Percentiles rank a stretch among this genome's conserved stretches.
phyloP scores from a whole-genome alignment of 345 rosid genomes.

The Corchorus olitorius region DNA sequence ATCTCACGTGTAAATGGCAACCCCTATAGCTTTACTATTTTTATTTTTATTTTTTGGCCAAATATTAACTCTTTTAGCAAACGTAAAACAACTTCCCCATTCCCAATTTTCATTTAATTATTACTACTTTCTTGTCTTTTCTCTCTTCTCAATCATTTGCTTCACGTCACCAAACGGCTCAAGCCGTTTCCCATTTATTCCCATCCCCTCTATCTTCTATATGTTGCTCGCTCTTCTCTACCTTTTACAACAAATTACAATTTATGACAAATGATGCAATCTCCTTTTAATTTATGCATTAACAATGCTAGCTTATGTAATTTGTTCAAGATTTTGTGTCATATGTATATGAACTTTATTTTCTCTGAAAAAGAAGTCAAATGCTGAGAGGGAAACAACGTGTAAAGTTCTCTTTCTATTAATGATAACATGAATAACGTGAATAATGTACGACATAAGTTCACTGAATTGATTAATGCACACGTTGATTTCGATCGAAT shows the following conservation, averaged over 20 bases:
- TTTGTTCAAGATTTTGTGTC: neutral
- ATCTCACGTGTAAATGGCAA: slow-evolving; percentile 1
- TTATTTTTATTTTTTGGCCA: too few species aligned
- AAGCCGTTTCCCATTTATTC: neutral
- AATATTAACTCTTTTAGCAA: neutral
- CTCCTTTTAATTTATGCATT: neutral
- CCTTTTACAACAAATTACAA: neutral
- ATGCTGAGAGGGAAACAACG: neutral
- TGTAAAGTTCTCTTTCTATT: neutral
- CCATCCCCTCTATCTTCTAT: neutral
- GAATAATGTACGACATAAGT: neutral
- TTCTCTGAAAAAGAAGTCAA: neutral
- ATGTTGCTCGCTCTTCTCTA: neutral
- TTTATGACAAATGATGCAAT: neutral
- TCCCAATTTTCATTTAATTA: neutral
- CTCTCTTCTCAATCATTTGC: slow-evolving; percentile 18
- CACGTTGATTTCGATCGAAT: too few species aligned
- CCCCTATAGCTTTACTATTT: neutral
- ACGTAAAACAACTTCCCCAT: slow-evolving; percentile 10
- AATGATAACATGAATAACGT: neutral
- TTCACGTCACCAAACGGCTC: slow-evolving; percentile 25
- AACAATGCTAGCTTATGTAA: neutral
- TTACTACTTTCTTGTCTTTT: neutral
- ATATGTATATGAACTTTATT: neutral
- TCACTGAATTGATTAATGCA: too few species aligned